Evolutionary conservation across 768 basidiomycete species (phyloP), one percentile per base, ranked within the genome.

Genomic region (Solioccasus polychromus): DNA sequence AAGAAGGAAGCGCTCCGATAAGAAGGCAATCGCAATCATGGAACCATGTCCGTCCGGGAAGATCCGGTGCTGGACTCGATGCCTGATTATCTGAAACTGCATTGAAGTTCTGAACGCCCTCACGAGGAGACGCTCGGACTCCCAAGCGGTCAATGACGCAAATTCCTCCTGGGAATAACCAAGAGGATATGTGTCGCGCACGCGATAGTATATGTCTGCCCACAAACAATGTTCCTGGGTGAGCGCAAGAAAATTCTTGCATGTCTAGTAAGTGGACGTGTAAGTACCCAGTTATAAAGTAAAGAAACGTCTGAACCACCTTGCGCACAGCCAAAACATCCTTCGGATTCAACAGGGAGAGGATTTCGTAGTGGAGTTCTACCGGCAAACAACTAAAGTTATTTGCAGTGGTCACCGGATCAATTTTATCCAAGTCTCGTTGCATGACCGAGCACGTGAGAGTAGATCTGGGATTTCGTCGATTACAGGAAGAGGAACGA

Each of bases 1-100:
- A 31, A 53, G 41, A 14, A 51, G 18, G 42, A 36, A 47, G 9
- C 42, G 52, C 5, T 53, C 52, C 2, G 52, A 53, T 36, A 53
- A 10, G 18, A 52, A 53, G 1, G 29, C 20, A 12, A 52, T 38
- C 2, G 25, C 44, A 2, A 5, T 3, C 34, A 47, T 10, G 22
- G n/a, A n/a, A n/a, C 24, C 23, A n/a, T 8, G 3, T 19, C 39
- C 40, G 5, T 24, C n/a, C 3, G 44, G 48, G 5, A 18, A 15
- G 39, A 52, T 51, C 20, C 10, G 40, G 1, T 30, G 18, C 8
- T 28, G 25, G 8, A 31, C 23, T 8, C 5, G 2, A 2, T 15
- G 12, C 32, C 44, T 43, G 10, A 8, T 10, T 5, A 42, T 32
- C 25, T 34, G 35, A 9, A 53, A 47, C 15, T 19, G 2, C 17